Evolutionary conservation across 2,329 filamentous ascomycete species (phyloP).

Genomic region (Claviceps sp.): DNA sequence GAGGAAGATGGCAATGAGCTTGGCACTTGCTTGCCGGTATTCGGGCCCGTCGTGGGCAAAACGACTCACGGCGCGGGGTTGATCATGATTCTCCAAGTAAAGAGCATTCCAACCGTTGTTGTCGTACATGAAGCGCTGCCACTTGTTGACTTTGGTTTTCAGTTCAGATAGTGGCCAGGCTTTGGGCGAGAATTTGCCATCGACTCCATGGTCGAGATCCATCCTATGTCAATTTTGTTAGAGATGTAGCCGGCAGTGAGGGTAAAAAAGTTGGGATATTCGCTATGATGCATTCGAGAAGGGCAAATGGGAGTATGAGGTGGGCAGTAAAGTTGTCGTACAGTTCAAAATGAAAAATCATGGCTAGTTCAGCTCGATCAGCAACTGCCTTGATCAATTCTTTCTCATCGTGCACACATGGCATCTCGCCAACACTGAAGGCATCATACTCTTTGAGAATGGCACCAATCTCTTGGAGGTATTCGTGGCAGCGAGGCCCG

Average conservation of each 20-base stretch:
- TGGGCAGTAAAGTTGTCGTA: constrained; percentile 14
- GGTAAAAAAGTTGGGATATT: not conserved
- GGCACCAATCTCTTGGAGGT: constrained; percentile 28
- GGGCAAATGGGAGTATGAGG: not conserved
- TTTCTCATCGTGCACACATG: constrained; percentile 27
- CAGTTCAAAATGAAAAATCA: constrained; percentile 63
- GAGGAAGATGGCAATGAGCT: constrained; percentile 46
- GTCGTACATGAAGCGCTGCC: constrained; percentile 46
- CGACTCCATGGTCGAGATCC: constrained; percentile 32
- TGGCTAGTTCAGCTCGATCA: constrained; percentile 47
- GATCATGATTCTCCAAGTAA: constrained; percentile 55
- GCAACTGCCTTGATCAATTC: constrained; percentile 36
- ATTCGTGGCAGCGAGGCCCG: constrained; percentile 34
- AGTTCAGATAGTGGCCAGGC: constrained; percentile 36
- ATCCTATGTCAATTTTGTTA: constrained; percentile 20
- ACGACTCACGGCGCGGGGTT: constrained; percentile 44
- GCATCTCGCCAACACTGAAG: constrained; percentile 40
- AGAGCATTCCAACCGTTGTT: constrained; percentile 51
- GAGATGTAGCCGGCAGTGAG: not conserved
- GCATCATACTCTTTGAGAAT: constrained; percentile 33
- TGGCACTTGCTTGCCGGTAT: constrained; percentile 36
- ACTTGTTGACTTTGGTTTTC: constrained; percentile 39
- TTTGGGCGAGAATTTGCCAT: constrained; percentile 28
- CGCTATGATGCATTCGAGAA: not conserved
- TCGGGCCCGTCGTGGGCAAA: constrained; percentile 37